Evolutionary conservation across 164 flowering plant genomes (phyloP), one percentile per base, ranked within the genome.

Genomic region (Cinnamomum micranthum): DNA sequence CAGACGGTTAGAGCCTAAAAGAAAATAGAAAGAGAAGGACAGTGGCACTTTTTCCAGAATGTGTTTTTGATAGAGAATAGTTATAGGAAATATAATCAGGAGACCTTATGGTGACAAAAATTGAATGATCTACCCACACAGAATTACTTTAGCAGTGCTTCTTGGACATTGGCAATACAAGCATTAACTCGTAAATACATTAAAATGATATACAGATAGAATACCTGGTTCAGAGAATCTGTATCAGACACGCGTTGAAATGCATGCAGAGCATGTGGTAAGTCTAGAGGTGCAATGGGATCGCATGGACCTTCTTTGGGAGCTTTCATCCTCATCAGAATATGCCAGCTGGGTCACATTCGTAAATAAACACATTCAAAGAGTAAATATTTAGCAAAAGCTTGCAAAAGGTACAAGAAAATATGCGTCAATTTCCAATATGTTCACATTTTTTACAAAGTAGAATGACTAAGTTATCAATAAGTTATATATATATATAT

Each of bases 241-340:
- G 85, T 75, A 6, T 77, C 70, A 52, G 95, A 87, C 55, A 91
- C 90, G 20, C 92, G 94, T 22, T 90, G 93, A 80, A 92, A 86
- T 73, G 97, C 95, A 82, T 91, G 98, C 85, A 95, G 80, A 51
- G 97, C 90, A 82, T 90, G 97, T 20, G 97, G 97, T 69, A 95
- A 84, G 23, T 90, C 98, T 35, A 92, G 91, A 71, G 97, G 92
- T 52, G 97, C 89, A 80, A 92, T 82, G 15, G 97, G 95, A 64
- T 95, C 95, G 81, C 90, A 91, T 28, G 89, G 51, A 65, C 91
- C 92, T 70, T 88, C 87, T 72, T 82, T 78, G 19, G 93, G 95
- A 74, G 80, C 82, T 80, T 73, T 90, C 97, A 95, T 91, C 80
- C 91, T 86, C 98, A 90, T 89, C 23, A 87, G 77, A 70, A 95